Base-by-base conservation (phyloP, 306 rosid species). In the Prunus mume region DNA sequence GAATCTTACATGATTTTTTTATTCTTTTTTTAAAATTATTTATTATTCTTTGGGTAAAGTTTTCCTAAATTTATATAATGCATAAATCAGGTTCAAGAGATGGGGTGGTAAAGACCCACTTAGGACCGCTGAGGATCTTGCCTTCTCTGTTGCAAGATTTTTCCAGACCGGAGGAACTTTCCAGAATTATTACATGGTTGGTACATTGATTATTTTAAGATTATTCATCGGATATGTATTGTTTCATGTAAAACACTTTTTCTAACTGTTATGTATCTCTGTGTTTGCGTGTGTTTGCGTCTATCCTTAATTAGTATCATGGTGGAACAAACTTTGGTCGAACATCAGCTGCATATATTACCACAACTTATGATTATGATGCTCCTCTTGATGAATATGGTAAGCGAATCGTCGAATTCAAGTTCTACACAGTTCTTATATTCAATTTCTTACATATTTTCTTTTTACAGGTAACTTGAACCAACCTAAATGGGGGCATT, bases 301-400 rank as follows among this genome's bases (percentile, higher is more conserved):
- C 38, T 13, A 22, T 72, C 18, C 61, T 1, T n/a, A n/a, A n/a
- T n/a, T n/a, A 89, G 91, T 87, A 86, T 49, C 91, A 89, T 38
- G 93, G 93, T 22, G 93, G 91, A 4, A 87, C 91, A 10, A 89
- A 89, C 47, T 89, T 89, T 32, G 93, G 81, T 6, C 79, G 93
- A 76, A 89, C 83, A 25, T 84, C 89, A 0, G 93, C 87, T 6
- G 87, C 93, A 20, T 89, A 87, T 66, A 85, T 89, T 55, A 77
- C 87, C 5, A 89, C 93, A 1, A n/a, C 85, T 0, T 89, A 89
- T 30, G 91, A 85, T 76, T 89, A 89, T 47, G 89, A 89, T 47
- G 93, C 93, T 75, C 93, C 88, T 25, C 83, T 89, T 0, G 86
- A 89, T 62, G 93, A 89, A 83, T 87, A 79, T 27, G 91, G 90